Conservation (phyloP, 202 grass and related monocot species). For the Zizania palustris region DNA sequence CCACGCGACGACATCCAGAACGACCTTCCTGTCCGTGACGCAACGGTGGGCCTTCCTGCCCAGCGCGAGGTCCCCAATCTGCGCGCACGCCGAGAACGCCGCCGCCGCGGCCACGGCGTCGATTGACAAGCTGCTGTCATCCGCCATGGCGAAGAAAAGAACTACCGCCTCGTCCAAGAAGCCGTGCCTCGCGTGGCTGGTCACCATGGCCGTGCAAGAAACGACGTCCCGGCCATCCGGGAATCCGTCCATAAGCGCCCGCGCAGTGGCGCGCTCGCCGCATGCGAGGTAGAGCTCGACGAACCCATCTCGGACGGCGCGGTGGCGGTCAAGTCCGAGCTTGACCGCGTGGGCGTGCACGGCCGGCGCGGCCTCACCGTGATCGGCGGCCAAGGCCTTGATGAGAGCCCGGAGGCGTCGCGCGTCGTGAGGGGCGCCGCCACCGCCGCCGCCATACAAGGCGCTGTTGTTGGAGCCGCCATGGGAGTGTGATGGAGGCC, state of each 20-base stretch:
- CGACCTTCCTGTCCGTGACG: constrained; percentile 28
- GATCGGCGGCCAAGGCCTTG: constrained; percentile 31
- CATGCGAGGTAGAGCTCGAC: constrained; percentile 56
- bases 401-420: constrained; percentile 45
- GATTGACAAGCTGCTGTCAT: background rate
- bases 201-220: constrained; percentile 73
- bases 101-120: constrained; percentile 61
- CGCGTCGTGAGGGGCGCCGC: constrained; percentile 39
- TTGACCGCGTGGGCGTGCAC: constrained; percentile 61
- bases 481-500: background rate
- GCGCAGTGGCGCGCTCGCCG: constrained; percentile 29
- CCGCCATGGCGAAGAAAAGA: constrained; percentile 52
- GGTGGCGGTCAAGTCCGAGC: constrained; percentile 48
- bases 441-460: background rate
- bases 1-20: constrained; percentile 63
- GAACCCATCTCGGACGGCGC: constrained; percentile 57
- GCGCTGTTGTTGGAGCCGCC: background rate
- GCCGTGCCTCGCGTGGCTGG: constrained; percentile 45
- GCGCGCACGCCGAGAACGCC: constrained; percentile 61
- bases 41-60: constrained; percentile 51
- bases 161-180: constrained; percentile 31
- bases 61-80: constrained; percentile 43
- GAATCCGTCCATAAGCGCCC: constrained; percentile 38
- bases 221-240: constrained; percentile 47
- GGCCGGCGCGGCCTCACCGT: background rate